These are phyloP conservation scores for Populus ilicifolia DNA, from an alignment of 345 rosid genomes.

Conservation along the genomic window DNA sequence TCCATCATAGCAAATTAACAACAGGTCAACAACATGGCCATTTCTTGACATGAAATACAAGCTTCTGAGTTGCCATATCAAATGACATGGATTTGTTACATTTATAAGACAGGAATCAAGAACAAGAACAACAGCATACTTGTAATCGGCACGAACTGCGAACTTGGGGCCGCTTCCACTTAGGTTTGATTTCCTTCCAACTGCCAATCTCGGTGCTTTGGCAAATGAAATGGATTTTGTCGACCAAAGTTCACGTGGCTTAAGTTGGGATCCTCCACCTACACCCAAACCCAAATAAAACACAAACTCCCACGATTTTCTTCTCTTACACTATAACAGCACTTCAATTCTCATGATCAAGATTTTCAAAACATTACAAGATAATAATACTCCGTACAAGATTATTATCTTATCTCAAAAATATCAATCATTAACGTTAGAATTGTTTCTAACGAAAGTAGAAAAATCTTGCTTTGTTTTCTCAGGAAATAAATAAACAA, in stretches of 20 bases:
- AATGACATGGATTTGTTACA: neutral
- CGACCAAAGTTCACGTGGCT: slow-evolving; percentile 36
- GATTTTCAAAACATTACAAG: too few species aligned
- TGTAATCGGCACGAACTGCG: slow-evolving; percentile 57
- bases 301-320: neutral
- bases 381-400: neutral
- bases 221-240: slow-evolving; percentile 38
- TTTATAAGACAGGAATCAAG: neutral
- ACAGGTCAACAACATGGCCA: neutral
- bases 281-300: neutral
- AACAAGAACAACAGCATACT: slow-evolving; percentile 32
- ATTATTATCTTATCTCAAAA: neutral
- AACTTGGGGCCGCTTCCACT: slow-evolving; percentile 25
- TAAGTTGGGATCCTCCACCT: slow-evolving; percentile 40
- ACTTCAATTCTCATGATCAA: neutral
- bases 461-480: too few species aligned
- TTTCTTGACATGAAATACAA: neutral
- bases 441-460: too few species aligned
- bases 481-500: too few species aligned
- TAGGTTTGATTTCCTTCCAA: slow-evolving; percentile 38
- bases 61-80: neutral
- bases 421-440: too few species aligned
- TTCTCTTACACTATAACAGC: neutral
- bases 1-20: too few species aligned
- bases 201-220: slow-evolving; percentile 34